phyloP scores from a whole-genome alignment of 352 stramenopile genomes.

The Elongisporangium undulatum region DNA sequence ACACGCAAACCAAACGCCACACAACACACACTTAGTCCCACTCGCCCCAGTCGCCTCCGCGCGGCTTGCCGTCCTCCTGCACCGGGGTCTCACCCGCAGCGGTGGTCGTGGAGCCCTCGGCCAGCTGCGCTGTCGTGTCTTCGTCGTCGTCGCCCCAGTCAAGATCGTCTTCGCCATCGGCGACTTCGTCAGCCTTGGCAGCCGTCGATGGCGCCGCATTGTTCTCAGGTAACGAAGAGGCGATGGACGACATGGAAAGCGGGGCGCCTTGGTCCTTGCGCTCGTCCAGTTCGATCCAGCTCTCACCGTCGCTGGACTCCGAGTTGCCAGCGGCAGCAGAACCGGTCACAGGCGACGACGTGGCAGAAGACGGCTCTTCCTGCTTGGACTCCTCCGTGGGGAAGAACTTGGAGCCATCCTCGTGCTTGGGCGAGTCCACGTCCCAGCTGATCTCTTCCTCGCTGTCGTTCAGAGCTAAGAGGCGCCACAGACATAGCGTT shows the following conservation, averaged over 20 bases:
- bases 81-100: constrained; percentile 9
- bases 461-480: constrained; percentile 43
- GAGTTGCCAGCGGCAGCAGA: constrained; percentile 14
- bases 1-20: constrained; percentile 1
- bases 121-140: constrained; percentile 14
- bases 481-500: constrained; percentile 5
- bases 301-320: constrained; percentile 48
- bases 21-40: constrained; percentile 53
- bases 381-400: constrained; percentile 41
- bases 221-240: constrained; percentile 23
- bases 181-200: constrained; percentile 21
- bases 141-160: constrained; percentile 68
- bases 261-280: constrained; percentile 36
- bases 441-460: constrained; percentile 74
- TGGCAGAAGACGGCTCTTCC: constrained; percentile 7
- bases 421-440: constrained; percentile 46
- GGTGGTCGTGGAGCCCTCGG: constrained; percentile 7
- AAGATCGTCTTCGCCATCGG: constrained; percentile 37
- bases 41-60: constrained; percentile 62
- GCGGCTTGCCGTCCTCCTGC: constrained; percentile 31
- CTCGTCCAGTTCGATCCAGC: constrained; percentile 66
- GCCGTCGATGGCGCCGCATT: constrained; percentile 1
- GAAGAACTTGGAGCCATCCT: constrained; percentile 37
- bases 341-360: constrained; percentile 1
- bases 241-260: constrained; percentile 37